A percentile compares a stretch with the other conserved stretches of the same genome.
These are phyloP conservation scores for Lasiodiplodia theobromae DNA, from an alignment of 2,329 filamentous ascomycete genomes.

Conservation along the genomic window DNA sequence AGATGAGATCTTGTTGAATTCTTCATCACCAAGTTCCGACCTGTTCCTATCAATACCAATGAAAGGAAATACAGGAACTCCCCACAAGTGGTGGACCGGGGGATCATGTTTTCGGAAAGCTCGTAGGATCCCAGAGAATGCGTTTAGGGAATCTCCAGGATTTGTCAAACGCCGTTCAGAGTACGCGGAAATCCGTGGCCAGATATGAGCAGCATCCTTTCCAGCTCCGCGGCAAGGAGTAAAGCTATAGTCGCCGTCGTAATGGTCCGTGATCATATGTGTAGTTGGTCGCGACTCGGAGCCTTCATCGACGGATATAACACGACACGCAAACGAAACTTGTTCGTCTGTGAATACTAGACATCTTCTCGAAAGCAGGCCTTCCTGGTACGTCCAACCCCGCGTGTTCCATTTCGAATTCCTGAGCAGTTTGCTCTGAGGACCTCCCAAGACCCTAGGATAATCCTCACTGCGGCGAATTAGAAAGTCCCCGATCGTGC, in stretches of 20 bases:
- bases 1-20: too few relatives aligned
- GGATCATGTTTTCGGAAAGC: neutral
- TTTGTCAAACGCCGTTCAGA: neutral
- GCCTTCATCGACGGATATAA: neutral
- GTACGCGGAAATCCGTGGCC: neutral
- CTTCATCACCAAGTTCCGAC: too few relatives aligned
- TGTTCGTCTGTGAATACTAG: neutral
- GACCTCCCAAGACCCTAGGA: neutral
- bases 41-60: too few relatives aligned
- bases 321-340: neutral
- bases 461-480: neutral
- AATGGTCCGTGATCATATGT: too few relatives aligned
- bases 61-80: neutral
- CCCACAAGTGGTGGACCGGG: neutral
- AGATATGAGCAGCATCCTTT: neutral
- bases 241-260: too few relatives aligned
- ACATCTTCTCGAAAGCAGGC: neutral
- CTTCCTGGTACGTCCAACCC: neutral
- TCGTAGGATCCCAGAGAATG: neutral
- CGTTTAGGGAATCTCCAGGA: neutral
- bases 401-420: neutral
- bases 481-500: neutral
- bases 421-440: neutral
- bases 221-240: too few relatives aligned
- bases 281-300: neutral